Base-by-base conservation (phyloP, 495 filamentous ascomycete genomes). In the Penicillium nucicola region DNA sequence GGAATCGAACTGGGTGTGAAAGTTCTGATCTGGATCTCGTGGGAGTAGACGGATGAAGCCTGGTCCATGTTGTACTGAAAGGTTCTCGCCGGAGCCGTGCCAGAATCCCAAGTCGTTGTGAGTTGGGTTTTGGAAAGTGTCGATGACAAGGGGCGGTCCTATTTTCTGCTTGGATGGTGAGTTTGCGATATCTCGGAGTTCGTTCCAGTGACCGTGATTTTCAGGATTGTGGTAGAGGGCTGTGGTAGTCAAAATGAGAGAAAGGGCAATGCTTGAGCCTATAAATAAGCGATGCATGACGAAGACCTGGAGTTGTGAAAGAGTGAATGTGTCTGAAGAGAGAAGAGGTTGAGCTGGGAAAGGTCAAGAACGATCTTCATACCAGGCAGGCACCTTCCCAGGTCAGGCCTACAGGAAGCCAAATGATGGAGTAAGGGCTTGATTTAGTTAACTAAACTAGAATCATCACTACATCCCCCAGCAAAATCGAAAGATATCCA, bases 91-190 rank as follows among this genome's bases (percentile, higher is more conserved):
- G 2, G 77, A 68, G 0, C 87, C 87, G 62, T 91, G 87, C 79
- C 83, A 91, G 64, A 83, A 80, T 3, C 81, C 81, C 2, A 90
- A 77, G 19, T 77, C 77, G 55, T 91, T 91, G 25, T 68, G 69
- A 30, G 78, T 62, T 6, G 57, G 38, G 57, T 76, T 72, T 28
- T 67, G 59, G 54, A 91, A 91, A 12, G 74, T 76, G 62, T 91
- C 87, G 41, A 91, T 83, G 8, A 88, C 68, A n/a, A 90, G 68
- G 5, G 58, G 47, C 2, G 51, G 38, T 5, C 48, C 38, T 13
- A 35, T 36, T 13, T 19, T 52, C 5, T 32, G 15, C 11, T 30
- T 23, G 23, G 39, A 20, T 11, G 49, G 32, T 13, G 15, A 4
- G 3, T 48, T 22, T 2, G 17, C 18, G 11, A 8, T 25, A n/a